phyloP scores from a whole-genome alignment of 306 rosid genomes.

The Quercus rubra region DNA sequence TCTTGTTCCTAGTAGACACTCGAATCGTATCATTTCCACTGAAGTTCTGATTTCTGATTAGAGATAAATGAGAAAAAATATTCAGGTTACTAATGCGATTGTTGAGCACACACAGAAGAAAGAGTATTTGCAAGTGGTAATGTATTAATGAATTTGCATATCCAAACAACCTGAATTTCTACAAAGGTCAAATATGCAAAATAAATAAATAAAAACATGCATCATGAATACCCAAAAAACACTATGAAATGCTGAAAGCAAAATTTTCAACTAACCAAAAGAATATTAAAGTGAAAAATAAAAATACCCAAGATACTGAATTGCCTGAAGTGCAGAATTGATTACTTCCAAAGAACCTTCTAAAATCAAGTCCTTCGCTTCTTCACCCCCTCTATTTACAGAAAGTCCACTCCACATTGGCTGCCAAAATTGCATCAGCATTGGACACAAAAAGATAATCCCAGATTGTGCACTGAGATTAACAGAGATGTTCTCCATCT shows the following conservation, averaged over 20 bases:
- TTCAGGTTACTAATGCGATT: conserved; percentile 2
- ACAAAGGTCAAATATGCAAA: not conserved
- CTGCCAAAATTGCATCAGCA: conserved; percentile 64
- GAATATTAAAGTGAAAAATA: not conserved
- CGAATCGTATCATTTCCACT: conserved; percentile 57
- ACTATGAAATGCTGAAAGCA: not conserved
- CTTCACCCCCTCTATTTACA: conserved; percentile 31
- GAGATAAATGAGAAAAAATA: not conserved
- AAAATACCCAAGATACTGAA: conserved; percentile 73
- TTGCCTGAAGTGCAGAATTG: conserved; percentile 68
- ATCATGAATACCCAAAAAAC: not conserved
- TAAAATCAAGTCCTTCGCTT: conserved; percentile 45
- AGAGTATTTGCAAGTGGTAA: not conserved
- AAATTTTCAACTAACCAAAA: not conserved
- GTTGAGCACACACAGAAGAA: not conserved
- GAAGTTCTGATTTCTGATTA: conserved; percentile 64
- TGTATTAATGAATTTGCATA: not conserved
- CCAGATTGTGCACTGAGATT: conserved; percentile 63
- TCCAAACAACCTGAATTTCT: not conserved
- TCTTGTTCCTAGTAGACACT: conserved; percentile 53
- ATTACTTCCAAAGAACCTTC: conserved; percentile 69
- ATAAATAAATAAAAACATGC: not conserved
- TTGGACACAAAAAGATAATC: conserved; percentile 57
- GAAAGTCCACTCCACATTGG: conserved; percentile 50
- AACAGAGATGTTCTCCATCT: conserved; percentile 59